Percentiles rank a stretch among this genome's conserved stretches.
phyloP scores from a whole-genome alignment of 2,329 filamentous ascomycete species.

The Periconia sp. region DNA sequence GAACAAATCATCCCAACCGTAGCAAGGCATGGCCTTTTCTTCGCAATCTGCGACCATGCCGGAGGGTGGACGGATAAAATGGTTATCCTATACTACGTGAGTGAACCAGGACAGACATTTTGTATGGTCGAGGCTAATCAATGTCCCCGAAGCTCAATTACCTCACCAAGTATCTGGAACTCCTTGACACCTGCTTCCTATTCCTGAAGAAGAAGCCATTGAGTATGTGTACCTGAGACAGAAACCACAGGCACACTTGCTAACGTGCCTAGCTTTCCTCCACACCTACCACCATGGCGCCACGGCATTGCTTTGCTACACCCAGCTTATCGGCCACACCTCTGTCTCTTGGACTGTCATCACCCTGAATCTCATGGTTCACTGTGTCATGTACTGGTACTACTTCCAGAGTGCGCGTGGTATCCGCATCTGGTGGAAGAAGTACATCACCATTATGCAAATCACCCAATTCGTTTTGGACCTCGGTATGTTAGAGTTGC shows the following conservation, averaged over 20 bases:
- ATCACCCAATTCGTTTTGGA: conserved; percentile 98
- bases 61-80: conserved; percentile 94
- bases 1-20: conserved; percentile 89
- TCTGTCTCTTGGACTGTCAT: conserved; percentile 95
- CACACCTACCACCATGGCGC: conserved; percentile 99
- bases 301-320: conserved; percentile 96
- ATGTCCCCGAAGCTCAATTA: conserved; percentile 75
- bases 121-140: conserved; percentile 16
- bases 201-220: conserved; percentile 99
- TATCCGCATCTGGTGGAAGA: conserved; percentile 98
- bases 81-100: conserved; percentile 94
- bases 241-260: conserved; percentile 5
- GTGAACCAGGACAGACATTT: conserved; percentile 41
- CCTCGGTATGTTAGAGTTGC: conserved; percentile 65
- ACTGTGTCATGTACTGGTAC: conserved; percentile 99
- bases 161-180: conserved; percentile 95
- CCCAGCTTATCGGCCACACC: conserved; percentile 89
- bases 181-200: conserved; percentile 93
- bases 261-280: conserved; percentile 68
- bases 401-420: conserved; percentile 99
- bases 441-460: conserved; percentile 97
- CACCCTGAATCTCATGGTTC: conserved; percentile 86
- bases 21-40: conserved; percentile 79
- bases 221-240: conserved; percentile 55
- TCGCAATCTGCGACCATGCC: conserved; percentile 76